Conservation (phyloP, 345 rosid genomes). For the Cardamine occulta region DNA sequence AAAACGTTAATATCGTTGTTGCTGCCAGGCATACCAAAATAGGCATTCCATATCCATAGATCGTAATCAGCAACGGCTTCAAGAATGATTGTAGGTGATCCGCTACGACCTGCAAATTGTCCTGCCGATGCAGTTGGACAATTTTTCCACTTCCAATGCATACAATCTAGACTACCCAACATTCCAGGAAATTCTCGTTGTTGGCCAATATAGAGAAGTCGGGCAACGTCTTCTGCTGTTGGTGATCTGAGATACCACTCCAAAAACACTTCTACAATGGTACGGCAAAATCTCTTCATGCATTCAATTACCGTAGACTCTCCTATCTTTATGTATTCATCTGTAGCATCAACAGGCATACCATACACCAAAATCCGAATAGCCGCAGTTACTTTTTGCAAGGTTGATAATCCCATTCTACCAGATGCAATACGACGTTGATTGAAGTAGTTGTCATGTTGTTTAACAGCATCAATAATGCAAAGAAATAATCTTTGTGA, state of each 20-base stretch:
- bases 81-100: too few species aligned
- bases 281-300: background rate
- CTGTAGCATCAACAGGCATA: background rate
- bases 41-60: background rate
- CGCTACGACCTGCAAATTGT: background rate
- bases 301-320: background rate
- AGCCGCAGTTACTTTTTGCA: background rate
- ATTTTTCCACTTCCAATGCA: background rate
- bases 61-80: too few species aligned
- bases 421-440: background rate
- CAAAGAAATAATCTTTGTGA: background rate
- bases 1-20: slow-evolving; percentile 2
- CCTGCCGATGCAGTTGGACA: background rate
- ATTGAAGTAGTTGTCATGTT: background rate
- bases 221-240: background rate
- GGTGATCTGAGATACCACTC: background rate
- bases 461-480: background rate
- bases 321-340: slow-evolving; percentile 1
- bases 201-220: background rate
- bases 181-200: background rate
- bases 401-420: background rate
- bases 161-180: background rate
- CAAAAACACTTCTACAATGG: background rate
- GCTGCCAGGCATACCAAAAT: background rate
- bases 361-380: background rate